These are phyloP conservation scores for Argentina anserina DNA, from an alignment of 306 rosid genomes.

Conservation along the genomic window DNA sequence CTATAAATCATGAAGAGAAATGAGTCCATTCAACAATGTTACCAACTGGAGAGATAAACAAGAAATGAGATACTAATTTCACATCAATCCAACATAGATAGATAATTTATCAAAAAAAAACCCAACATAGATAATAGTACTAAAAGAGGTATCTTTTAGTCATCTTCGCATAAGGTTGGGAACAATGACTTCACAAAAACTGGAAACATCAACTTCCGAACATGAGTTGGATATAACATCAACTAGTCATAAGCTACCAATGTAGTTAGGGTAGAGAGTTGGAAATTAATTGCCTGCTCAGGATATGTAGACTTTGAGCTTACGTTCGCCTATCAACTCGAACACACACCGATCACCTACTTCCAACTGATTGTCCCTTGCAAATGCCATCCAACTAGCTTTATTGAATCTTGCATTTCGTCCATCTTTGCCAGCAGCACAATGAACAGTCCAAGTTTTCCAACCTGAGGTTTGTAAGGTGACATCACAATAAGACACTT, in stretches of 20 bases:
- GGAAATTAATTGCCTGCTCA: background rate
- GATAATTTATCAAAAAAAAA: no score
- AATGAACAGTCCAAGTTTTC: background rate
- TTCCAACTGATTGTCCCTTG: background rate
- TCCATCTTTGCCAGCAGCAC: background rate
- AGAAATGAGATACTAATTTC: background rate
- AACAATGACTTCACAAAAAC: background rate
- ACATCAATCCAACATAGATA: background rate
- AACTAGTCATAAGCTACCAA: background rate
- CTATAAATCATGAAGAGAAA: no score
- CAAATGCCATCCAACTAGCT: background rate
- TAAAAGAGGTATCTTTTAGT: no score
- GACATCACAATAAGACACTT: background rate
- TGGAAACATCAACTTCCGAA: background rate
- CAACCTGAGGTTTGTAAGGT: background rate
- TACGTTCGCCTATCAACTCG: background rate
- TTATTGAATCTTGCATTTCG: background rate
- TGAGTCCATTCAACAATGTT: background rate
- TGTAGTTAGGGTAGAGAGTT: background rate
- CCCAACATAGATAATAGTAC: no score
- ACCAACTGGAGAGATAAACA: background rate
- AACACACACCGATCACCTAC: background rate
- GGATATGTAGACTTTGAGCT: background rate
- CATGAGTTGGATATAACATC: no score
- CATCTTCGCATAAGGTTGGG: background rate